Percentiles rank a stretch among this genome's conserved stretches.
phyloP scores from a whole-genome alignment of 805 yeast genomes.

The baker's yeast (Saccharomyces cerevisiae) region DNA sequence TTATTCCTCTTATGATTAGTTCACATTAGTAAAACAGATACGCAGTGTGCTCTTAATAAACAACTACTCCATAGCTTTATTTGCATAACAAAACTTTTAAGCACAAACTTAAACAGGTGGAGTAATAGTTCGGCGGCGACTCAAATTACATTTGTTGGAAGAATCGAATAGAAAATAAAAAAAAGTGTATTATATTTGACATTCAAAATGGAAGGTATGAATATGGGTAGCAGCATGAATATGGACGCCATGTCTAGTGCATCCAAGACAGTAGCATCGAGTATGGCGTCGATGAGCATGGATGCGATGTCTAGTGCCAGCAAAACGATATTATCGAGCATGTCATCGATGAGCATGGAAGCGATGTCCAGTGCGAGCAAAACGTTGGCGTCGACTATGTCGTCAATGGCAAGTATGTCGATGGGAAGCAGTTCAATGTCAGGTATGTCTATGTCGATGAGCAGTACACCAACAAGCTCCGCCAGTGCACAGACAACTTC shows the following conservation, averaged over 20 bases:
- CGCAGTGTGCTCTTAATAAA: background rate
- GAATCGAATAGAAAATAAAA: background rate
- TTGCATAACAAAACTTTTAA: background rate
- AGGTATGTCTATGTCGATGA: slow-evolving; percentile 5
- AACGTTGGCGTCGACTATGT: background rate
- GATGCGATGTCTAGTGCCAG: background rate
- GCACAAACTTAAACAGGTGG: background rate
- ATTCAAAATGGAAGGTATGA: background rate
- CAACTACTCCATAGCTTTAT: background rate
- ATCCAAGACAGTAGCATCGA: slow-evolving; percentile 1
- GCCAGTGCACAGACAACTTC: slow-evolving; percentile 1
- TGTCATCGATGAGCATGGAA: slow-evolving; percentile 2
- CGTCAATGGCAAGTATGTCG: slow-evolving; percentile 1
- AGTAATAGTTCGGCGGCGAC: background rate
- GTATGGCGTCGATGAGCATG: slow-evolving; percentile 9
- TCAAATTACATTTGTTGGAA: background rate
- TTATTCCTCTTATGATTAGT: background rate
- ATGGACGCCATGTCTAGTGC: slow-evolving; percentile 3
- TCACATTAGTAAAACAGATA: background rate
- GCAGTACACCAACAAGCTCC: background rate
- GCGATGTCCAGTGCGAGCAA: background rate
- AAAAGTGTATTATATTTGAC: slow-evolving; percentile 1
- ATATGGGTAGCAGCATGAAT: slow-evolving; percentile 1
- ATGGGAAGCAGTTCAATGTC: background rate
- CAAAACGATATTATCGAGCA: slow-evolving; percentile 1